Base-by-base conservation (phyloP, 2,329 filamentous ascomycete genomes). In the Chrysoporthe puriensis region DNA sequence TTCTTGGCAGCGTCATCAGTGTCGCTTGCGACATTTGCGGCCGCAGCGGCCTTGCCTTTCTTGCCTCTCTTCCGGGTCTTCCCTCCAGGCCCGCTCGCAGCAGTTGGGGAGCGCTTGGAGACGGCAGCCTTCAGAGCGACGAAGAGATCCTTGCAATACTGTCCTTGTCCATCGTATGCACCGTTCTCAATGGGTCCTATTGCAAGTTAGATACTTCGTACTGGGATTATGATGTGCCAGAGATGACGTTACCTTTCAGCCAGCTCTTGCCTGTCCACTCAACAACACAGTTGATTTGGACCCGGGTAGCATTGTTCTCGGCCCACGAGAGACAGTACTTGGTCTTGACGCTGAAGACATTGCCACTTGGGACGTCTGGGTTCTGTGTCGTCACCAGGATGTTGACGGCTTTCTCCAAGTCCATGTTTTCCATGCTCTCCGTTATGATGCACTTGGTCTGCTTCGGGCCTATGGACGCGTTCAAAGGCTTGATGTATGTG, bases 261-360 rank as follows among this genome's bases (percentile, higher is more conserved):
- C 96, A 99, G 82, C 94, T 97, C 84, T 98, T 99, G 73, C 94
- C 94, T 3, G 91, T 90, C 96, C 96, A 99, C 76, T 99, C 96
- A 56, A 97, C 92, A 2, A 89, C 91, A 77, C 93, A 97, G 72
- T 91, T 97, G 81, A 95, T 91, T 70, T 96, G 88, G 42, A 99
- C 81, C 40, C 94, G 87, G 1, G 96, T 99, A 50, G 88, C 83
- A 74, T 97, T 97, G 70, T 90, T 90, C 62, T 96, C 89, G 4
- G 90, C 94, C 96, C 96, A 99, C 63, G 92, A 92, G 32, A 99
- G 84, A 75, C 96, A 97, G 76, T 98, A 99, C 73, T 91, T 92
- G 3, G 96, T 99, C 80, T 97, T 98, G 58, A 93, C 91, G 48
- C 88, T 87, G 76, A 99, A 99, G 3, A 97, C 87, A 75, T 94